Evolutionary conservation across 148 eudicot genomes (phyloP), one percentile per base, ranked within the genome.

Genomic region (Agrostemma githago): DNA sequence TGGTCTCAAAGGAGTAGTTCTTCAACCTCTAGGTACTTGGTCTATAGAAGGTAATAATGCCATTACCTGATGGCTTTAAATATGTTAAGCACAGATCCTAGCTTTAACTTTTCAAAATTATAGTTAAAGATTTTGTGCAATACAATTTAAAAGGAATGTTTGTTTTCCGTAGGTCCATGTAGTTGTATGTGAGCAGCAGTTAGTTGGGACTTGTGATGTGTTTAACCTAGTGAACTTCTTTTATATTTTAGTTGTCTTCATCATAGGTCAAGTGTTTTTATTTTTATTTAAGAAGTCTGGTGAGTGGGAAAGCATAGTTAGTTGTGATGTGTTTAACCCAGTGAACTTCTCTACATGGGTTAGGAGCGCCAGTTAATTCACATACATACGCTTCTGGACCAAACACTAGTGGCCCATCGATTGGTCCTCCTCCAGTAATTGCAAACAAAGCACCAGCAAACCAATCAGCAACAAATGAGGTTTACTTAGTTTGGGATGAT

Each of bases 381-480:
- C 97, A 90, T 85, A 80, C 96, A 46, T 95, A 95, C 84, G 96
- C 99, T 19, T 95, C 99, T 80, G 99, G 99, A 48, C 99, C 99
- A 70, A 92, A 92, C 84, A 96, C 97, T 46, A 88, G 90, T 66
- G 96, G 96, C 56, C 97, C 99, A 67, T 92, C 99, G 58, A 90
- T 92, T 82, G 99, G 99, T 37, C 99, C 96, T 21, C 99, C 97
- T 73, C 99, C 97, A 60, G 88, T 88, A 40, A 96, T 96, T 68
- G 87, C 99, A 72, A 96, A 96, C 74, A 96, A 89, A 85, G 92
- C 89, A 66, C 94, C 97, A 59, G 83, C 90, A 66, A 82, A 72
- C 68, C 92, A 86, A 82, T 90, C 93, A 75, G 91, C 93, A 1
- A 62, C 80, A 62, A 90, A 92, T 80, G 99, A 96, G 84, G 99